phyloP scores from a whole-genome alignment of 1,139 yeast species.

The Sugiyamaella neomexicana region DNA sequence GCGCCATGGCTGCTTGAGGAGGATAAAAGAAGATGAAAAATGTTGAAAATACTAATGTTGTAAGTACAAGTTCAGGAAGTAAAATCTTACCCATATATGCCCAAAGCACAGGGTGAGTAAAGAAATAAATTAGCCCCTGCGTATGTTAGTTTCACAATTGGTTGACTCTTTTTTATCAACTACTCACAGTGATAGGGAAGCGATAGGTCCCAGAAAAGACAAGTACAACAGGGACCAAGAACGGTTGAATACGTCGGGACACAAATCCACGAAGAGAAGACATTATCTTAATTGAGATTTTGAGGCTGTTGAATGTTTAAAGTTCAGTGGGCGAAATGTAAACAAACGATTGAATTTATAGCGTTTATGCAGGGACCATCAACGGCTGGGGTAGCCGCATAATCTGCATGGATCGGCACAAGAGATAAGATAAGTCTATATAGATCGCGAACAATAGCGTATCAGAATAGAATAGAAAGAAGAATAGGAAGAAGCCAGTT shows the following conservation, averaged over 20 bases:
- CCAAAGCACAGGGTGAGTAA: conserved; percentile 52
- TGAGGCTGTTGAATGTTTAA: background rate
- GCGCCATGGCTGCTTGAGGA: conserved; percentile 48
- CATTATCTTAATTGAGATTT: conserved; percentile 3
- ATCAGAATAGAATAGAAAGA: no score
- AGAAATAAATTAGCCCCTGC: conserved; percentile 51
- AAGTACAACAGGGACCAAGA: conserved; percentile 30
- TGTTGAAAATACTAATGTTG: conserved; percentile 46
- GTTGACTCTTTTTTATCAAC: background rate
- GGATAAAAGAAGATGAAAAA: conserved; percentile 51
- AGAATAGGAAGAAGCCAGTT: no score
- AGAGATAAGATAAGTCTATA: background rate
- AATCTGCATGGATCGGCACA: background rate
- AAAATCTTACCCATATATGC: conserved; percentile 50
- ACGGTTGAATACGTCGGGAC: conserved; percentile 26
- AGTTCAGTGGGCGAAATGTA: background rate
- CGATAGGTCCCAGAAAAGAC: conserved; percentile 37
- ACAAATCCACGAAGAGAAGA: conserved; percentile 15
- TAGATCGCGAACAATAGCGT: no score
- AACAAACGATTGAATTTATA: background rate
- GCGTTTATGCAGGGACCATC: background rate
- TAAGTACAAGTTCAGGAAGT: conserved; percentile 53
- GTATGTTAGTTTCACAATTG: background rate
- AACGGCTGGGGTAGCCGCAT: background rate
- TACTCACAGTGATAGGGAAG: conserved; percentile 32